Evolutionary conservation across 352 stramenopile species (phyloP).

Genomic region (Phytopythium oedochilum): DNA sequence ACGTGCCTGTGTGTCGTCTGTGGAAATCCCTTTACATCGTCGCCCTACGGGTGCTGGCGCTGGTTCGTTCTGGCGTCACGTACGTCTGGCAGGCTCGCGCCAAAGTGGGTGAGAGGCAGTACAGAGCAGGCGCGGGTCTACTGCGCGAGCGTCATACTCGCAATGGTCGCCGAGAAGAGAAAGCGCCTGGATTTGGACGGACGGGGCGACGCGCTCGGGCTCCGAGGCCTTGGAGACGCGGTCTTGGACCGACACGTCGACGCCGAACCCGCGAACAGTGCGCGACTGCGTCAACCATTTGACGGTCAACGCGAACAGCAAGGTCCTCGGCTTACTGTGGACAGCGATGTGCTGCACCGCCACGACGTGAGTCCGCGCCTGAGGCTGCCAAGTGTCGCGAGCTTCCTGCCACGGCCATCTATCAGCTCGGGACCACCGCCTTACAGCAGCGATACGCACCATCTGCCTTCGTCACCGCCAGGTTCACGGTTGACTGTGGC

Average conservation of each 20-base stretch:
- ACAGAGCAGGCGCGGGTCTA: not conserved
- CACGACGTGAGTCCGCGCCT: not conserved
- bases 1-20: too few relatives aligned
- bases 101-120: not conserved
- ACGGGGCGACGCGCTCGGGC: not conserved
- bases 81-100: not conserved
- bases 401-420: not conserved
- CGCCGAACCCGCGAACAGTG: not conserved
- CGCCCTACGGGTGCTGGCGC: too few relatives aligned
- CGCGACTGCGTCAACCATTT: not conserved
- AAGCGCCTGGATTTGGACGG: not conserved
- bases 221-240: not conserved
- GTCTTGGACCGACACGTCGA: not conserved
- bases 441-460: too few relatives aligned
- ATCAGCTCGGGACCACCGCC: not conserved
- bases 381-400: not conserved
- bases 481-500: not conserved
- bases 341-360: not conserved
- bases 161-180: constrained; percentile 5
- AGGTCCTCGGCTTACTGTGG: not conserved
- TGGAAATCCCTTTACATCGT: too few relatives aligned
- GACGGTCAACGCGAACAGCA: not conserved
- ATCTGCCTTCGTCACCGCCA: not conserved
- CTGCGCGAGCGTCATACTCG: not conserved
- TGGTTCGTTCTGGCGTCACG: not conserved